These are phyloP conservation scores for Margaritispora aquatica DNA, from an alignment of 495 filamentous ascomycete species.

Conservation along the genomic window DNA sequence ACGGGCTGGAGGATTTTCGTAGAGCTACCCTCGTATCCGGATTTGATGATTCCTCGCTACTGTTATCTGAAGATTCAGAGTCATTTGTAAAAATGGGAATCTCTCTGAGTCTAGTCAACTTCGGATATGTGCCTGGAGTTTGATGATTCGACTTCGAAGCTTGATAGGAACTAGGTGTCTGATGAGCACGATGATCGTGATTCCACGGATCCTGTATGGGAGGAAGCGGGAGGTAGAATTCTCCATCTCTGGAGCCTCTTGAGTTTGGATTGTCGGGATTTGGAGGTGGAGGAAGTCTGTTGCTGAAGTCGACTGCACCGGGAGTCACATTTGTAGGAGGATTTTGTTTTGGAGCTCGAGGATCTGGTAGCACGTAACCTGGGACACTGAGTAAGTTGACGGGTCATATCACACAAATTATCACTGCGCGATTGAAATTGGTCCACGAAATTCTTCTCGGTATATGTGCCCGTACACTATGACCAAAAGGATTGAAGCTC, in stretches of 20 bases:
- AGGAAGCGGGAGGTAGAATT: background rate
- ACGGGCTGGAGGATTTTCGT: background rate
- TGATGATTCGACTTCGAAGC: background rate
- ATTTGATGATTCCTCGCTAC: background rate
- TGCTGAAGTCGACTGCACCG: background rate
- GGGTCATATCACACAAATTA: no score
- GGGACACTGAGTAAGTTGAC: no score
- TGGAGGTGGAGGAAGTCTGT: background rate
- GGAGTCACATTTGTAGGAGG: background rate
- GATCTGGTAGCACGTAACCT: background rate
- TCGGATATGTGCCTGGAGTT: background rate
- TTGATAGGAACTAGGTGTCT: background rate
- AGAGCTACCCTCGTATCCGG: background rate
- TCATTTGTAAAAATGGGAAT: no score
- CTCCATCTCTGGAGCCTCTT: background rate
- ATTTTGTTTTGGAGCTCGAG: background rate
- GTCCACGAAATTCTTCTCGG: no score
- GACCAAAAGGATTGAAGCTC: no score
- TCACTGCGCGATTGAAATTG: no score
- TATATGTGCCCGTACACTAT: no score
- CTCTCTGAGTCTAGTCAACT: no score
- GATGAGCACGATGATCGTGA: background rate
- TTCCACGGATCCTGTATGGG: background rate
- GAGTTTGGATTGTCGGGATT: background rate
- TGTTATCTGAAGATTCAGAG: background rate